These are phyloP conservation scores for Pseudogymnoascus sp. DNA, from an alignment of 2,329 filamentous ascomycete genomes.

Conservation along the genomic window DNA sequence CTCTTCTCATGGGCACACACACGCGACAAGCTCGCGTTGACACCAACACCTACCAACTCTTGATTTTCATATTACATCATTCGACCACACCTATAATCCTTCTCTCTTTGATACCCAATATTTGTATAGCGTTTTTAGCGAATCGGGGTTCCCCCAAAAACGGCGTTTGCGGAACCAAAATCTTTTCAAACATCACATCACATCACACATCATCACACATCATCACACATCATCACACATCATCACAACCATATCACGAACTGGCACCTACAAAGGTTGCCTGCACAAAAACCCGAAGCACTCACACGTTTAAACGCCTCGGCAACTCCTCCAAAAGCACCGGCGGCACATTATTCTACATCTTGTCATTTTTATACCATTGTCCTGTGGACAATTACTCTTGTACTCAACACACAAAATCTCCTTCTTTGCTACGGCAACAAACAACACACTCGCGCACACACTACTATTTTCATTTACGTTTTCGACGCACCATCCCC, in stretches of 20 bases:
- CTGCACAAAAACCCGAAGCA: conserved; percentile 3
- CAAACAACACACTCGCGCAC: not conserved
- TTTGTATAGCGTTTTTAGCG: conserved; percentile 12
- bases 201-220: too few relatives aligned
- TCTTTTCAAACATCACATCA: not conserved
- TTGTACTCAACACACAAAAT: not conserved
- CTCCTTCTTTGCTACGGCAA: not conserved
- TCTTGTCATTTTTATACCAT: not conserved
- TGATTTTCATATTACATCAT: conserved; percentile 6
- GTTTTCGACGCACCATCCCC: not conserved
- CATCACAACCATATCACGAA: not conserved
- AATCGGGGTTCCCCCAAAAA: conserved; percentile 6
- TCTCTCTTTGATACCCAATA: conserved; percentile 12
- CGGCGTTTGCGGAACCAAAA: conserved; percentile 10
- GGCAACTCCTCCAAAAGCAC: not conserved
- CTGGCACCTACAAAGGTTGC: not conserved
- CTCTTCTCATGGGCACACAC: conserved; percentile 42
- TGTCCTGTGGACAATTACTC: not conserved
- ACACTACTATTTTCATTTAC: not conserved
- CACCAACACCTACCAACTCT: conserved; percentile 14
- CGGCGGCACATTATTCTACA: conserved; percentile 3
- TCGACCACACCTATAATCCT: conserved; percentile 6
- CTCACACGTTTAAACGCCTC: conserved; percentile 2
- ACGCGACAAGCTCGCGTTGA: conserved; percentile 19
- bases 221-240: conserved; percentile 5